Evolutionary conservation across 2,329 filamentous ascomycete genomes (phyloP).

Genomic region (Cladobotryum mycophilum): DNA sequence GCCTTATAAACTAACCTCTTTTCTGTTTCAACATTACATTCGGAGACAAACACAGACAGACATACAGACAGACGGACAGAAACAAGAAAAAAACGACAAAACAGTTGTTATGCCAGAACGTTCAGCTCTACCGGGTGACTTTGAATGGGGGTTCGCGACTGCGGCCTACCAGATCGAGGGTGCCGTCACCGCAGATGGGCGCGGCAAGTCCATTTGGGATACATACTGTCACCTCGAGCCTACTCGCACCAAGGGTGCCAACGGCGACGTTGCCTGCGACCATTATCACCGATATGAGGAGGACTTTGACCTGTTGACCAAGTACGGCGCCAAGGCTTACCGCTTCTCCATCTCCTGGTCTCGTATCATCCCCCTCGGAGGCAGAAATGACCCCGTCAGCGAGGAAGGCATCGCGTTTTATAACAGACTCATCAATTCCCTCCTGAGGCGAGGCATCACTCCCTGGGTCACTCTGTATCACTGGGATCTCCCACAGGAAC

Average conservation of each 20-base stretch:
- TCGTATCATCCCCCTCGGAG: conserved; percentile 58
- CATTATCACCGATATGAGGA: conserved; percentile 38
- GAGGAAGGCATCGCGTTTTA: conserved; percentile 56
- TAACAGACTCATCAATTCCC: conserved; percentile 51
- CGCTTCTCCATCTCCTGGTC: conserved; percentile 63
- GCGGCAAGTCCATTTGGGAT: conserved; percentile 39
- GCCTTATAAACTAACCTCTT: neutral
- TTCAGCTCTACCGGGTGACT: conserved; percentile 23
- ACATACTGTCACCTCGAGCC: conserved; percentile 34
- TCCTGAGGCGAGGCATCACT: conserved; percentile 49
- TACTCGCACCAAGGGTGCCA: conserved; percentile 32
- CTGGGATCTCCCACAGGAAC: conserved; percentile 45
- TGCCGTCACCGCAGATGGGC: conserved; percentile 33
- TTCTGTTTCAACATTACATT: neutral
- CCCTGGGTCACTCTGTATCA: conserved; percentile 60
- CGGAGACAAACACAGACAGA: neutral
- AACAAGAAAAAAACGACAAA: neutral
- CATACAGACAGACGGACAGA: neutral
- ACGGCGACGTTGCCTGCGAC: conserved; percentile 42
- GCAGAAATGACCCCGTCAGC: conserved; percentile 56
- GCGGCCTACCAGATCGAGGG: conserved; percentile 41
- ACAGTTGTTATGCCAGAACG: neutral
- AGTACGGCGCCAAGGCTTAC: conserved; percentile 53
- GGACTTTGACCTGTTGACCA: conserved; percentile 54
- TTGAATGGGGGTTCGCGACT: conserved; percentile 37